Conservation (phyloP, 257 asterid species). For the Ehretia macrophylla region DNA sequence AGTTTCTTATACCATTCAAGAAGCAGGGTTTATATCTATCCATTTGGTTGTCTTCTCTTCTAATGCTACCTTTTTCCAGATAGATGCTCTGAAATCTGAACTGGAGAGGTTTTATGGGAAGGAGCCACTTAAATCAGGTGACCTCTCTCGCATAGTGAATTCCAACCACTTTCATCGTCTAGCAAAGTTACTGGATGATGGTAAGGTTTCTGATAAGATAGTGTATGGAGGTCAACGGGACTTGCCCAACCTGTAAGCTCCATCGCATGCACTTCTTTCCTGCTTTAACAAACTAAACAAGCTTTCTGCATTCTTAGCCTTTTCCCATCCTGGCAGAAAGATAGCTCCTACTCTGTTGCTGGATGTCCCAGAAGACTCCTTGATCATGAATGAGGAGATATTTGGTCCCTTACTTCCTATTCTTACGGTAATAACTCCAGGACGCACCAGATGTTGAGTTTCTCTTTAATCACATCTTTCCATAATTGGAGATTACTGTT, state of each 20-base stretch:
- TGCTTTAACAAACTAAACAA: conserved; percentile 1
- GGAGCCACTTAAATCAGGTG: conserved; percentile 68
- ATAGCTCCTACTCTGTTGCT: conserved; percentile 76
- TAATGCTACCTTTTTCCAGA: conserved; percentile 34
- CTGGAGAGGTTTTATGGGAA: conserved; percentile 73
- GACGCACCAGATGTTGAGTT: too few relatives aligned
- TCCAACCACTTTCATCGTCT: conserved; percentile 67
- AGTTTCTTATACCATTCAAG: background rate
- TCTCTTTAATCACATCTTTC: background rate
- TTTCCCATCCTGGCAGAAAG: conserved; percentile 39
- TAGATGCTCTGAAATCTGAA: conserved; percentile 53
- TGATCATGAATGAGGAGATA: conserved; percentile 84
- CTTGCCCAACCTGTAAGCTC: conserved; percentile 62
- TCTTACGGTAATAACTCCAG: conserved; percentile 53
- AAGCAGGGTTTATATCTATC: background rate
- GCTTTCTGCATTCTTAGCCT: conserved; percentile 4
- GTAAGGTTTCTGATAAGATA: conserved; percentile 64
- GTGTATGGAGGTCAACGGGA: conserved; percentile 83
- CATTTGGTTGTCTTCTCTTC: conserved; percentile 11
- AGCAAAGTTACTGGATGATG: conserved; percentile 60
- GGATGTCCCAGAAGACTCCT: conserved; percentile 72
- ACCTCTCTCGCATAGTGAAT: conserved; percentile 72
- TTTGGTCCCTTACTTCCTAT: conserved; percentile 92
- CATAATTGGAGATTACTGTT: too few relatives aligned
- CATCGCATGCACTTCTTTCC: conserved; percentile 10